Evolutionary conservation across 2,329 filamentous ascomycete genomes (phyloP).

Genomic region (Colletotrichum somersetense): DNA sequence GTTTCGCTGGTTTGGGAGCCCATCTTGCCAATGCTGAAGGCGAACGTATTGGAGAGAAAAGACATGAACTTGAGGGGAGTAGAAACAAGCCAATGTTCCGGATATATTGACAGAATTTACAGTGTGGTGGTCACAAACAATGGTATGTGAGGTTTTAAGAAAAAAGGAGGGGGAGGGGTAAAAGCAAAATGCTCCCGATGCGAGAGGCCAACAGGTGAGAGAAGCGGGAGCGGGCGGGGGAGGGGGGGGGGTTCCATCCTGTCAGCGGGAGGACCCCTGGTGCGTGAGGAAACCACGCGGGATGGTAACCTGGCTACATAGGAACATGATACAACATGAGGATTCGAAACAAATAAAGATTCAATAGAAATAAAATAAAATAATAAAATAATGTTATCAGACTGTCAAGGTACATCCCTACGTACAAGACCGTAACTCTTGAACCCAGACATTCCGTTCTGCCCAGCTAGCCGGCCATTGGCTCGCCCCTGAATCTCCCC

Average conservation of each 20-base stretch:
- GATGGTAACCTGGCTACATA: neutral
- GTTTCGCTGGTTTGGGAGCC: constrained; percentile 59
- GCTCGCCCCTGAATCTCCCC: neutral
- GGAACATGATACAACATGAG: neutral
- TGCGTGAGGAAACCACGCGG: neutral
- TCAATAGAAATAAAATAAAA: neutral
- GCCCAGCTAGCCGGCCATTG: neutral
- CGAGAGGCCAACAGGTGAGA: constrained; percentile 11
- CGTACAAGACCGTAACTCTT: neutral
- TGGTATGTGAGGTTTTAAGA: neutral
- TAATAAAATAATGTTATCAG: neutral
- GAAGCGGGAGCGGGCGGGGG: neutral
- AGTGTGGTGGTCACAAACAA: neutral
- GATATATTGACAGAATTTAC: neutral
- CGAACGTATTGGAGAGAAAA: neutral
- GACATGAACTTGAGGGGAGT: neutral
- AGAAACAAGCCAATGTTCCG: constrained; percentile 15
- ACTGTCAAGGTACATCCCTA: neutral
- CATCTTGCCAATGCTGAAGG: constrained; percentile 51
- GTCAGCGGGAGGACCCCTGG: neutral
- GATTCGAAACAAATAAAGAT: neutral
- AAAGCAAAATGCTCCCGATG: constrained; percentile 8
- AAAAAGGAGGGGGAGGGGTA: constrained; percentile 34
- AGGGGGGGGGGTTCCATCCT: neutral
- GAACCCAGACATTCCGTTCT: constrained; percentile 3